phyloP scores from a whole-genome alignment of 2,329 filamentous ascomycete genomes.

The Aspergillus texensis region DNA sequence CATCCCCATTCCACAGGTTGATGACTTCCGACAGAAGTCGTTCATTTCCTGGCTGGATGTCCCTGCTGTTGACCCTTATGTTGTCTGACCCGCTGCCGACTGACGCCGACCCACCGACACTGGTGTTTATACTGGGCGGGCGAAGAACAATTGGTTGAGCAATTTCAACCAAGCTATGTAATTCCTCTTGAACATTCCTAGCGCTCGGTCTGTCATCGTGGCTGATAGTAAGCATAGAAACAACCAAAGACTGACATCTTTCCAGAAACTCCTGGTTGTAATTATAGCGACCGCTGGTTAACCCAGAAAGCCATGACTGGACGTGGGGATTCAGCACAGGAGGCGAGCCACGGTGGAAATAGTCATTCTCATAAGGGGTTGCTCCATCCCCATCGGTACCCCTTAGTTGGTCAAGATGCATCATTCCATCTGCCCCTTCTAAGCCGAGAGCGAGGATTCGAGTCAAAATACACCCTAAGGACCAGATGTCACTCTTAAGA shows the following conservation, averaged over 20 bases:
- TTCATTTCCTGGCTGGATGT: neutral
- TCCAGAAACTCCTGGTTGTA: neutral
- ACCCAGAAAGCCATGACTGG: conserved; percentile 9
- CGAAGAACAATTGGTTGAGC: neutral
- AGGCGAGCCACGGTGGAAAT: conserved; percentile 14
- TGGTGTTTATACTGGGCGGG: neutral
- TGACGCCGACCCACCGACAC: neutral
- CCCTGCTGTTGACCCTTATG: neutral
- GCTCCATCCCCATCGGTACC: conserved; percentile 2
- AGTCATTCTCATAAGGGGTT: conserved; percentile 4
- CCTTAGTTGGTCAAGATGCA: conserved; percentile 7
- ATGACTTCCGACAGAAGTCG: conserved; percentile 5
- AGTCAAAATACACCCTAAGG: conserved; percentile 25
- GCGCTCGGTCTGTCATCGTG: conserved; percentile 5
- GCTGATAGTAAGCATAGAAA: conserved; percentile 8
- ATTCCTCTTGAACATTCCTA: neutral
- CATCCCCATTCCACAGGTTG: neutral
- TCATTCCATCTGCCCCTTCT: conserved; percentile 7
- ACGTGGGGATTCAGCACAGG: conserved; percentile 18
- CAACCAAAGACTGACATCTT: neutral
- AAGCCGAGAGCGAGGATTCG: conserved; percentile 20
- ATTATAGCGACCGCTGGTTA: neutral
- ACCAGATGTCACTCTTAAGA: conserved; percentile 25
- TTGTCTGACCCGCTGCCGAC: neutral
- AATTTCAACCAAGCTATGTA: neutral